A percentile compares a stretch with the other conserved stretches of the same genome.
Conservation (phyloP, 2,329 filamentous ascomycete genomes). For the Talaromyces pinophilus region DNA sequence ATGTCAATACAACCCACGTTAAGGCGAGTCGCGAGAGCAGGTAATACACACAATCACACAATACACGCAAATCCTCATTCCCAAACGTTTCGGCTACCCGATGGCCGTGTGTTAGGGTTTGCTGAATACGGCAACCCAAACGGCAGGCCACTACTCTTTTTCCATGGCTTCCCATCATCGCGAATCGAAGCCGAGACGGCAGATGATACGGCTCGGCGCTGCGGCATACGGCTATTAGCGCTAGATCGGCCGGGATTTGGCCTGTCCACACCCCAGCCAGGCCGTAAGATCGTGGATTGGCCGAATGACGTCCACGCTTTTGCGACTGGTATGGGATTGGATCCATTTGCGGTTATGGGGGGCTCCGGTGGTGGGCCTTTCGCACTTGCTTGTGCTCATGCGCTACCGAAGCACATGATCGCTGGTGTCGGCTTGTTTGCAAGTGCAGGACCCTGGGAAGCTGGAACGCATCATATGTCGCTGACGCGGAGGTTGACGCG, state of each 20-base stretch:
- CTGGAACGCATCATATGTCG: constrained; percentile 36
- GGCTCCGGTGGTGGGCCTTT: constrained; percentile 53
- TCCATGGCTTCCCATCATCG: constrained; percentile 49
- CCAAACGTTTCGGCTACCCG: constrained; percentile 31
- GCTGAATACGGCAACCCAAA: constrained; percentile 44
- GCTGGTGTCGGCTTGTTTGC: constrained; percentile 20
- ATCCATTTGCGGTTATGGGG: constrained; percentile 48
- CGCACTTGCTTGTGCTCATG: constrained; percentile 49
- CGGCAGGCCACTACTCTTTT: constrained; percentile 43
- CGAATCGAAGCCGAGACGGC: constrained; percentile 44
- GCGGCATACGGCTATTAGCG: constrained; percentile 43
- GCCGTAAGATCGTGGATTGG: constrained; percentile 44
- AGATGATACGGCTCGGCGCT: constrained; percentile 37
- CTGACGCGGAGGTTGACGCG: constrained; percentile 26
- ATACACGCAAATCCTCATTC: background rate
- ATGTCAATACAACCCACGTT: constrained; percentile 14
- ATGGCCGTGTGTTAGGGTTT: constrained; percentile 47
- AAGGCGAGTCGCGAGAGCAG: background rate
- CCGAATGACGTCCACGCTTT: constrained; percentile 47
- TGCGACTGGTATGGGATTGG: constrained; percentile 43
- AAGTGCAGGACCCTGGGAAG: constrained; percentile 36
- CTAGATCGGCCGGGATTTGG: constrained; percentile 50
- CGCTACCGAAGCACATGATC: constrained; percentile 33
- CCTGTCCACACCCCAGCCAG: constrained; percentile 41
- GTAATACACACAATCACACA: background rate